These are phyloP conservation scores for Fusarium hostae DNA, from an alignment of 2,329 filamentous ascomycete species.

Conservation along the genomic window DNA sequence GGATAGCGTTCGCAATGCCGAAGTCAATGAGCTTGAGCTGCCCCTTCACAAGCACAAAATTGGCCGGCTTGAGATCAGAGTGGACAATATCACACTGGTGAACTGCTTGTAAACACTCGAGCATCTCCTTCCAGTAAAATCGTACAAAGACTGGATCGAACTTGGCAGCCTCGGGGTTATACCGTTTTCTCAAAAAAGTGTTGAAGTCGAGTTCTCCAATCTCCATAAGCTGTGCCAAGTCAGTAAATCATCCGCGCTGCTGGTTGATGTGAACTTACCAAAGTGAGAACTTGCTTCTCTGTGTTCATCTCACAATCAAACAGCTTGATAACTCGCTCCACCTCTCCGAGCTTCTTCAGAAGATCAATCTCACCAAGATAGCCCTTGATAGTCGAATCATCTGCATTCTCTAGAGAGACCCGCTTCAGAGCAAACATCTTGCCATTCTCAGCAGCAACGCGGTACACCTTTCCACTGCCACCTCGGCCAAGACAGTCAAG, in stretches of 20 bases:
- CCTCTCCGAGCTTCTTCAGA: conserved; percentile 80
- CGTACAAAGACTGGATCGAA: conserved; percentile 92
- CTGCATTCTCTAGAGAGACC: conserved; percentile 89
- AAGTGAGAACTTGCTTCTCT: conserved; percentile 86
- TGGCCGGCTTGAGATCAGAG: conserved; percentile 95
- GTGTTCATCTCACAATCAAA: conserved; percentile 95
- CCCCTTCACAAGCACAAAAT: conserved; percentile 93
- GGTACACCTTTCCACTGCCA: conserved; percentile 93
- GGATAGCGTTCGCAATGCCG: conserved; percentile 96
- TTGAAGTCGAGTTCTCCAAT: conserved; percentile 95
- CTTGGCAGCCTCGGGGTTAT: conserved; percentile 76
- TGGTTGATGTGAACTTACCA: conserved; percentile 66
- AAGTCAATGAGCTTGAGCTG: conserved; percentile 97
- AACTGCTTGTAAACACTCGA: conserved; percentile 91
- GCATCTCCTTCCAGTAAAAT: conserved; percentile 99
- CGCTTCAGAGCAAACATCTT: conserved; percentile 95
- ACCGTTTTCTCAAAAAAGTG: conserved; percentile 79
- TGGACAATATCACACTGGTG: conserved; percentile 94
- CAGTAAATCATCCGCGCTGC: conserved; percentile 16
- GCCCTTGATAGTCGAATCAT: conserved; percentile 83
- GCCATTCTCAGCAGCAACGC: conserved; percentile 96
- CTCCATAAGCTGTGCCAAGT: conserved; percentile 81
- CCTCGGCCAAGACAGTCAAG: conserved; percentile 92
- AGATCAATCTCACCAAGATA: conserved; percentile 97
- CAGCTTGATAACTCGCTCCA: conserved; percentile 89